phyloP scores from a whole-genome alignment of 306 rosid species.

The Cucurbita ficifolia region DNA sequence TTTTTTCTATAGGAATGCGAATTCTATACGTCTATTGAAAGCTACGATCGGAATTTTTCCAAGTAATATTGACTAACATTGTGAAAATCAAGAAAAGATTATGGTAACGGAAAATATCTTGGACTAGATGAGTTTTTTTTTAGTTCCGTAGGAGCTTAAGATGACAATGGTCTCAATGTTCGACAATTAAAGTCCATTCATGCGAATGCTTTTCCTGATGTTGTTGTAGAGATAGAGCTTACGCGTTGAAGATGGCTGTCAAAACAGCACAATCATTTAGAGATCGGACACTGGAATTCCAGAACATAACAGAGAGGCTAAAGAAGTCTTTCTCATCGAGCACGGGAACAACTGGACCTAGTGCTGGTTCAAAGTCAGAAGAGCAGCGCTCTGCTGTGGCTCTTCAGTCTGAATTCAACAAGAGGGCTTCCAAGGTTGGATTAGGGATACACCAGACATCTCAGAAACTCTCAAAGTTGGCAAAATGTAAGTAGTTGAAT shows the following conservation, averaged over 20 bases:
- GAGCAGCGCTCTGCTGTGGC: slow-evolving; percentile 57
- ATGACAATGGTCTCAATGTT: neutral
- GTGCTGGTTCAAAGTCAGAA: slow-evolving; percentile 45
- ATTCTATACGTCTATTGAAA: neutral
- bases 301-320: slow-evolving; percentile 54
- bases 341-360: slow-evolving; percentile 37
- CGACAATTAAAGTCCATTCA: neutral
- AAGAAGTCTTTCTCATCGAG: slow-evolving; percentile 45
- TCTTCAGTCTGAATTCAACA: slow-evolving; percentile 69
- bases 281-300: slow-evolving; percentile 79
- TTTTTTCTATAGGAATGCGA: neutral
- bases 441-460: slow-evolving; percentile 87
- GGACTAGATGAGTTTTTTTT: neutral
- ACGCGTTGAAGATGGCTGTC: slow-evolving; percentile 33
- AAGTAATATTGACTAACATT: neutral
- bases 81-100: neutral
- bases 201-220: slow-evolving; percentile 22
- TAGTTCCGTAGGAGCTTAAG: neutral
- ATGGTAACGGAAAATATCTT: neutral
- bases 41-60: neutral
- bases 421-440: slow-evolving; percentile 79
- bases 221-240: slow-evolving; percentile 16
- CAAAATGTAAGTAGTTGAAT: slow-evolving; percentile 50
- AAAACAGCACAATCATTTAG: slow-evolving; percentile 59
- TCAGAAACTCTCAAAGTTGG: slow-evolving; percentile 80